phyloP scores from a whole-genome alignment of 192 early-diverging fungal genomes.

The Funneliformis mosseae region DNA sequence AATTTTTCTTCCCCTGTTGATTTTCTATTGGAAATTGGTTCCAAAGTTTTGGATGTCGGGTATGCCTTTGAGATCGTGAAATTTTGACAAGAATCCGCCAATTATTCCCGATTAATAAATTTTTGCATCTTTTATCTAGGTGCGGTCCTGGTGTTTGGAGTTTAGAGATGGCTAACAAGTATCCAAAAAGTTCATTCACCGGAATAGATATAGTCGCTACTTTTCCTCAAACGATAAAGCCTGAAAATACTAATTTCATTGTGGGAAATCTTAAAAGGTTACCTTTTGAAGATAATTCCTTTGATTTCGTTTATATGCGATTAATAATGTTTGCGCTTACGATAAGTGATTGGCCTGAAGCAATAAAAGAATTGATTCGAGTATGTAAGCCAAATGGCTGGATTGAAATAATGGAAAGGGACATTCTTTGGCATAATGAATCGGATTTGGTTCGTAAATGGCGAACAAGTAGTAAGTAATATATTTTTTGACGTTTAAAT shows the following conservation, averaged over 20 bases:
- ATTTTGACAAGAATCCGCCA: too few species aligned
- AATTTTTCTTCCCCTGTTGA: slow-evolving; percentile 27
- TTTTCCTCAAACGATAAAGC: slow-evolving; percentile 42
- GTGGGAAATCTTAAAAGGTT: slow-evolving; percentile 34
- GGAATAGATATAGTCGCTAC: slow-evolving; percentile 43
- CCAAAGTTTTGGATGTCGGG: slow-evolving; percentile 17
- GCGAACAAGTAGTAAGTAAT: background rate
- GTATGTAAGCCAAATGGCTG: slow-evolving; percentile 46
- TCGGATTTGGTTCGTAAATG: background rate
- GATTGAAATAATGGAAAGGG: slow-evolving; percentile 43
- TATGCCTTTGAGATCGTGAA: too few species aligned
- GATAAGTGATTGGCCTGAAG: slow-evolving; percentile 13
- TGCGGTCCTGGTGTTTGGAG: background rate
- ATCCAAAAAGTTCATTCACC: slow-evolving; percentile 31
- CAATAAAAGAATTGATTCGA: slow-evolving; percentile 26
- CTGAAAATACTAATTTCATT: slow-evolving; percentile 39
- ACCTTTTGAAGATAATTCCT: slow-evolving; percentile 33
- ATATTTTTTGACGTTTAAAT: background rate
- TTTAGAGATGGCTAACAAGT: background rate
- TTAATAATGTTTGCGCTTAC: slow-evolving; percentile 34
- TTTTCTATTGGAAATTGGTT: background rate
- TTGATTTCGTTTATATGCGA: slow-evolving; percentile 44
- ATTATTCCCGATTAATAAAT: too few species aligned
- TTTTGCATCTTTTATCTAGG: background rate
- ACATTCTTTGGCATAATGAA: background rate